A percentile compares a stretch with the other conserved stretches of the same genome.
Conservation (phyloP, 176 grass and related monocot genomes). For the Rhynchospora tenuis region DNA sequence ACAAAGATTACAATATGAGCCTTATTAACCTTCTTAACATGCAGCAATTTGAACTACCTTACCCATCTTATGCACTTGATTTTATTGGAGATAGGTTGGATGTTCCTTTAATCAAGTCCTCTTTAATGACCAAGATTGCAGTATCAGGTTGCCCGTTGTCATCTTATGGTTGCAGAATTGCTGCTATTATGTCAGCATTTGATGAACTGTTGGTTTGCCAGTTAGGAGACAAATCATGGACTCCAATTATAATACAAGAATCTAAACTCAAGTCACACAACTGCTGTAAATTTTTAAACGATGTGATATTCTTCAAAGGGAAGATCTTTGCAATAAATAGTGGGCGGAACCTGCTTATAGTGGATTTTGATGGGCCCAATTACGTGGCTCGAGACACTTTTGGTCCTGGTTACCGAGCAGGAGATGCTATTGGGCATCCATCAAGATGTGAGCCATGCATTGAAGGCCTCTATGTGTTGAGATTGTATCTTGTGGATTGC, state of each 20-base stretch:
- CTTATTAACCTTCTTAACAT: background rate
- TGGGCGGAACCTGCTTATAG: background rate
- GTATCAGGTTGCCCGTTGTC: background rate
- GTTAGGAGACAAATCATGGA: conserved; percentile 6
- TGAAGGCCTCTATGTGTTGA: too few species aligned
- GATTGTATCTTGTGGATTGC: background rate
- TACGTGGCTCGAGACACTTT: background rate
- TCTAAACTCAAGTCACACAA: background rate
- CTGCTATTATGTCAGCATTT: background rate
- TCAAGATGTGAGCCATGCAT: background rate
- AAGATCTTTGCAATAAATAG: background rate
- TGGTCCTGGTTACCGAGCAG: background rate
- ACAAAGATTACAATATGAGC: background rate
- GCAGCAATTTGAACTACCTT: background rate
- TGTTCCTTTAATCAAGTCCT: background rate
- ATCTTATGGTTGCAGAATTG: background rate
- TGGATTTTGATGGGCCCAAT: background rate
- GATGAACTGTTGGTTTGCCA: background rate
- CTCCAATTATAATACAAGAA: background rate
- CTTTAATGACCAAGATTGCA: background rate
- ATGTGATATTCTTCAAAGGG: background rate
- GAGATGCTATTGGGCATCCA: background rate
- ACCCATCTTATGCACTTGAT: background rate
- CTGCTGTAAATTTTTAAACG: background rate
- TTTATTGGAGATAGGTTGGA: background rate